Evolutionary conservation across 2,329 filamentous ascomycete species (phyloP).

Genomic region (Colletotrichum melonis): DNA sequence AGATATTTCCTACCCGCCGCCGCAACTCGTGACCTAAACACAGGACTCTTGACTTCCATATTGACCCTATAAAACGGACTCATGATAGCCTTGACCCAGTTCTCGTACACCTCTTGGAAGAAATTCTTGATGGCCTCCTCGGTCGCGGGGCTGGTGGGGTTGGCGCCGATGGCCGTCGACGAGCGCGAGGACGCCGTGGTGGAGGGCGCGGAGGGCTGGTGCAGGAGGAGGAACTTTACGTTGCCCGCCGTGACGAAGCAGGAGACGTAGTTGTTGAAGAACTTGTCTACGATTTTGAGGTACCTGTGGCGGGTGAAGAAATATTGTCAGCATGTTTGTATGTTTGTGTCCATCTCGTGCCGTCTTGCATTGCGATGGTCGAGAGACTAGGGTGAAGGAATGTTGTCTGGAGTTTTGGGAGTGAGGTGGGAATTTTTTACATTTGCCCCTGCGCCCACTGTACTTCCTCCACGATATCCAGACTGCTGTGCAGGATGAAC

Average conservation of each 20-base stretch:
- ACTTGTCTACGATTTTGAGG: slow-evolving; percentile 95
- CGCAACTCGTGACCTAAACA: slow-evolving; percentile 85
- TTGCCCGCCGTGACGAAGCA: slow-evolving; percentile 95
- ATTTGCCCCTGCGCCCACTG: slow-evolving; percentile 91
- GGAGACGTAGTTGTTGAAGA: slow-evolving; percentile 94
- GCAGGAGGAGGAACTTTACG: slow-evolving; percentile 92
- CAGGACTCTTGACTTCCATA: slow-evolving; percentile 84
- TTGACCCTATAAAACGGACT: slow-evolving; percentile 93
- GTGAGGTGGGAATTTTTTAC: slow-evolving; percentile 57
- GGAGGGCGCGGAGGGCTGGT: slow-evolving; percentile 73
- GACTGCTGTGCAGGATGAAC: slow-evolving; percentile 92
- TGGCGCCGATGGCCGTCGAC: slow-evolving; percentile 80
- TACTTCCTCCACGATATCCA: slow-evolving; percentile 96
- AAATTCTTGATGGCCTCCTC: slow-evolving; percentile 97
- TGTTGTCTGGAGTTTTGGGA: neutral
- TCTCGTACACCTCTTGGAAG: slow-evolving; percentile 95
- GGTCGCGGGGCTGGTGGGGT: slow-evolving; percentile 88
- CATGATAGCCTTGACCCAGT: slow-evolving; percentile 97
- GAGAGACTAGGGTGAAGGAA: no score
- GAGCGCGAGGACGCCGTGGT: slow-evolving; percentile 58
- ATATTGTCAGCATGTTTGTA: neutral
- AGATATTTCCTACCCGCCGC: slow-evolving; percentile 94
- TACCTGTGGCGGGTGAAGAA: slow-evolving; percentile 68
- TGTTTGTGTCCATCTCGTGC: no score
- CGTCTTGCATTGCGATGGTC: neutral